Evolutionary conservation across 441 rosid genomes (phyloP).

Genomic region (Arabidopsis hybrid): DNA sequence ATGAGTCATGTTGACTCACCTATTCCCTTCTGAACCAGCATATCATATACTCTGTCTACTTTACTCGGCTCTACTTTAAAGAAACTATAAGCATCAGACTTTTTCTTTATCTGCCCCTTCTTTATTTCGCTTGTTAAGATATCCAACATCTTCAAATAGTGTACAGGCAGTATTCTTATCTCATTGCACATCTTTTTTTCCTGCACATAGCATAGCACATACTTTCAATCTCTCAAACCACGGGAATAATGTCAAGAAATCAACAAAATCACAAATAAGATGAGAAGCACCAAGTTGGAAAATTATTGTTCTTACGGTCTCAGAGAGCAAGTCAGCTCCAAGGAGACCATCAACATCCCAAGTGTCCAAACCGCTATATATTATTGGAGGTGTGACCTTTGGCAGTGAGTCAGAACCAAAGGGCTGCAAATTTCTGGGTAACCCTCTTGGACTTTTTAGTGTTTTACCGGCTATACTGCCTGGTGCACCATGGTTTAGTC

Average conservation of each 20-base stretch:
- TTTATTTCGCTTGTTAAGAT: constrained; percentile 63
- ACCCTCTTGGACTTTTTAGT: constrained; percentile 57
- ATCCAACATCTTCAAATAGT: constrained; percentile 84
- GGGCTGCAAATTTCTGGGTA: constrained; percentile 52
- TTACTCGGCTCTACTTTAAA: constrained; percentile 82
- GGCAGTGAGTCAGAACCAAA: constrained; percentile 52
- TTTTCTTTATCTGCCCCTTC: constrained; percentile 68
- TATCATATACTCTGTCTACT: constrained; percentile 83
- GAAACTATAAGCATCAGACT: constrained; percentile 79
- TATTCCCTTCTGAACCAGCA: constrained; percentile 73
- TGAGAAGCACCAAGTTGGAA: not conserved
- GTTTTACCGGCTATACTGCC: constrained; percentile 66
- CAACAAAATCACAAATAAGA: constrained; percentile 6
- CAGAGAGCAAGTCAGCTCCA: constrained; percentile 83
- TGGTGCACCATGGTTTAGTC: constrained; percentile 59
- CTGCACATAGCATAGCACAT: constrained; percentile 54
- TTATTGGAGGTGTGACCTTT: constrained; percentile 44
- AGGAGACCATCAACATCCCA: constrained; percentile 84
- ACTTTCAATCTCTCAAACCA: constrained; percentile 6
- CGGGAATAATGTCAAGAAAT: not conserved
- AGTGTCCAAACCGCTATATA: constrained; percentile 54
- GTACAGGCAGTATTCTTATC: constrained; percentile 72
- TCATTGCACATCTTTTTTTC: constrained; percentile 78
- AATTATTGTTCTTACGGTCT: constrained; percentile 58
- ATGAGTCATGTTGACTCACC: constrained; percentile 46